Evolutionary conservation across 2,329 filamentous ascomycete genomes (phyloP), one percentile per base, ranked within the genome.

Genomic region (Aspergillus fijiensis): DNA sequence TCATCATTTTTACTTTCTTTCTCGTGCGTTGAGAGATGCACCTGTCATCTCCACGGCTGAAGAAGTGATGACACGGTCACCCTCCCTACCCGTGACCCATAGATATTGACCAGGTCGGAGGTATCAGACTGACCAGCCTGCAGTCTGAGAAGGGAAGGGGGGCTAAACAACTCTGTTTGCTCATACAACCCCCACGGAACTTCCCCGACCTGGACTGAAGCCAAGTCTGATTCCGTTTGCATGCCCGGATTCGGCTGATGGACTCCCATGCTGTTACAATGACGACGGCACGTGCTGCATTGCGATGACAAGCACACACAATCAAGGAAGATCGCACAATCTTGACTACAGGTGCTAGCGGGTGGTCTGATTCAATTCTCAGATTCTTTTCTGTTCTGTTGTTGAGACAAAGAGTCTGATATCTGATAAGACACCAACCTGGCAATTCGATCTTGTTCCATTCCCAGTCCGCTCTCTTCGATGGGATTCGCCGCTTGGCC

Each of bases 401-500:
- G 39, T 19, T 19, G 39, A 16, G 39, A 1, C 19, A 19, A n/a
- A 45, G 23, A 23, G 23, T 23, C 23, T 23, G 23, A 19, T 10
- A 9, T 3, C 16, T 45, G 39, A 45, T 16, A 45, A 45, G 39
- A 19, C 14, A n/a, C 39, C 39, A 16, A 4, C 19, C 39, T 14
- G 39, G 16, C 39, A 45, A 45, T 55, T 56, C 53, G 47, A 49
- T 31, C 12, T 19, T 56, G 42, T 56, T 56, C 53, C 25, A 56
- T 49, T 19, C 39, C 39, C 39, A 45, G 39, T 45, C 39, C 14
- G 39, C n/a, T 19, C 16, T 19, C n/a, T 45, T 45, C 39, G 39
- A 45, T 19, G 39, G 39, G 39, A 45, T 45, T 45, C 39, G 39
- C 39, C 16, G 39, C 16, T 45, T 16, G 16, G 39, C 39, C 16